These are phyloP conservation scores for Cornus florida DNA, from an alignment of 148 eudicot genomes.

Conservation along the genomic window DNA sequence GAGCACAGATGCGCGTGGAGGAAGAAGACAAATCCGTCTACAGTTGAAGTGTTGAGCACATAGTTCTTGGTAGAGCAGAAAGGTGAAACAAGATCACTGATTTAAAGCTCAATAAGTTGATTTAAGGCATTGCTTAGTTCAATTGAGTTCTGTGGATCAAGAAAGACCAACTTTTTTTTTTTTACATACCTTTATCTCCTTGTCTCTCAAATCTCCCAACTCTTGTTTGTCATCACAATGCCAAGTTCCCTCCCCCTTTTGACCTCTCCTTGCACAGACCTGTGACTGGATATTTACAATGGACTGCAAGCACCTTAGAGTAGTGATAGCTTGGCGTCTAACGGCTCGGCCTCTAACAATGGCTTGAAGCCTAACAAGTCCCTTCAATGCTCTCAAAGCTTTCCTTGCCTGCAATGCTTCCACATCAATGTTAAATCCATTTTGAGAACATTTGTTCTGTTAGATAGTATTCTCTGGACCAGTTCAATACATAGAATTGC, in stretches of 20 bases:
- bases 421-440: not conserved
- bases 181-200: constrained; percentile 31
- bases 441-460: too few species aligned
- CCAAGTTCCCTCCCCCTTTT: constrained; percentile 23
- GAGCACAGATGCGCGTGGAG: too few species aligned
- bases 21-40: too few species aligned
- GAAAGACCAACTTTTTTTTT: not conserved
- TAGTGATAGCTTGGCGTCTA: constrained; percentile 63
- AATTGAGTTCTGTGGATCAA: too few species aligned
- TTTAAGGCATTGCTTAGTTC: too few species aligned
- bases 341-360: constrained; percentile 71
- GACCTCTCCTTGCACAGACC: constrained; percentile 58
- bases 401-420: constrained; percentile 60
- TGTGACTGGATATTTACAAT: constrained; percentile 67
- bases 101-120: too few species aligned
- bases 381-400: constrained; percentile 76
- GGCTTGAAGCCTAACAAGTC: constrained; percentile 80
- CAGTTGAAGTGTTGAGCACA: too few species aligned
- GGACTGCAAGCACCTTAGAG: constrained; percentile 71
- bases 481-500: not conserved
- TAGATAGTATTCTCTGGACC: not conserved
- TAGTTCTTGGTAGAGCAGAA: too few species aligned
- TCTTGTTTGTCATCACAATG: constrained; percentile 17
- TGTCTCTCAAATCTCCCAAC: constrained; percentile 25
- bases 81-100: too few species aligned